Conservation (phyloP, 768 basidiomycete genomes). For the Lactarius hatsudake region DNA sequence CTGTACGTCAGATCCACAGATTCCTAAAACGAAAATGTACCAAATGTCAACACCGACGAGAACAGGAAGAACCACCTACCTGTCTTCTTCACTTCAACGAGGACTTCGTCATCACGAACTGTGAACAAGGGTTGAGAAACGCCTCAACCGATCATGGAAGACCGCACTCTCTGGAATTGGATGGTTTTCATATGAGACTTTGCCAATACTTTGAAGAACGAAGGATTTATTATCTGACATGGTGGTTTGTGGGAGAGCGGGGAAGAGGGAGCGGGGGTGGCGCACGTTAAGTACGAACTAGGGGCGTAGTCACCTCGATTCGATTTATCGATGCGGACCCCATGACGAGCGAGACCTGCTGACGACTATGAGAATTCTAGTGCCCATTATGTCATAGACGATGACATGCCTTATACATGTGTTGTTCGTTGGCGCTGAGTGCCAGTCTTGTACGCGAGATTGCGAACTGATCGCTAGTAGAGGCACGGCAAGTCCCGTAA, state of each 20-base stretch:
- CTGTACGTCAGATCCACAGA: constrained; percentile 85
- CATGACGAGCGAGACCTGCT: background rate
- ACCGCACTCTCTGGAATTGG: constrained; percentile 68
- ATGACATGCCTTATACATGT: background rate
- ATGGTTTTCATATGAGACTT: constrained; percentile 68
- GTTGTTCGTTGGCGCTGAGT: background rate
- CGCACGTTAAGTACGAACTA: background rate
- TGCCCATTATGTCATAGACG: background rate
- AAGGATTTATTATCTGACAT: constrained; percentile 81
- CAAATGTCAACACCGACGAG: constrained; percentile 3
- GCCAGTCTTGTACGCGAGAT: background rate
- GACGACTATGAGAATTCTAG: background rate
- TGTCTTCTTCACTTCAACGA: constrained; percentile 90
- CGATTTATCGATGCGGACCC: background rate
- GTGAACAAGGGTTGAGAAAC: constrained; percentile 23
- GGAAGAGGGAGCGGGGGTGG: background rate
- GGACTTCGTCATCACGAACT: constrained; percentile 75
- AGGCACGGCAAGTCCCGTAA: constrained; percentile 24
- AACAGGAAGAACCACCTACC: constrained; percentile 43
- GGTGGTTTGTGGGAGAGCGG: constrained; percentile 28
- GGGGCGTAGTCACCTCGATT: background rate
- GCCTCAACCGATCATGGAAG: background rate
- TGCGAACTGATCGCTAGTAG: background rate
- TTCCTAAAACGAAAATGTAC: constrained; percentile 48
- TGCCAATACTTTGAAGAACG: constrained; percentile 65